Base-by-base conservation (phyloP, 805 yeast species). In the Saturnispora saitoi region DNA sequence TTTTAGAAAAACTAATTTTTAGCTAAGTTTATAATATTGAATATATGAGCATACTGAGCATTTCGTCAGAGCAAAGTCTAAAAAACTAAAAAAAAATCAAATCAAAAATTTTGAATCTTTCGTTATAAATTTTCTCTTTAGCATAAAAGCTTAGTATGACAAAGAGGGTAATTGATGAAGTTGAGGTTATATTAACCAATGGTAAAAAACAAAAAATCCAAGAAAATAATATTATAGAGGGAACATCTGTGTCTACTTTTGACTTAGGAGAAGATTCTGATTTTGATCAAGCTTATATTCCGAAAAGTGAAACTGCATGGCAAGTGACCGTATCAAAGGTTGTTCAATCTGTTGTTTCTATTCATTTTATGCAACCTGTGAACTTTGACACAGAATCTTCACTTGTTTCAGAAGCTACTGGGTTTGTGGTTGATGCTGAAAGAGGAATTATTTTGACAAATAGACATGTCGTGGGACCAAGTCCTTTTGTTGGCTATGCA, bases 391-490 rank as follows among this genome's bases (percentile, higher is more conserved):
- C 93, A 34, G 97, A 90, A 56, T 67, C 80, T 2, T 83, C 95
- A 1, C 65, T 82, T 40, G 87, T 83, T 26, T 79, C 86, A 47
- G 95, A 90, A 64, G 97, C 96, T n/a, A 87, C 96, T 0, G 97
- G 97, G 2, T 90, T 90, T 64, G 88, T 90, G 5, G 96, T 90
- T 10, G 97, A 90, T 63, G 74, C 91, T 2, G 71, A 76, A 48
- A 66, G 78, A 24, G 97, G 97, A 14, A 77, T 89, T 51, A 88
- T 90, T 52, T 72, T 90, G 62, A 90, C 97, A 10, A 90, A 90
- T 67, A 76, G 96, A 60, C 97, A 90, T 61, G 97, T 90, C 43
- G 96, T 89, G 38, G 95, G 96, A 2, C 89, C 96, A 0, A 96
- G 96, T 15, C 96, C 96, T 1, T 89, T 90, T 64, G 76, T 81